Percentiles rank a stretch among this genome's conserved stretches.
These are phyloP conservation scores for Pseudogymnoascus sp. DNA, from an alignment of 2,329 filamentous ascomycete species.

Conservation along the genomic window DNA sequence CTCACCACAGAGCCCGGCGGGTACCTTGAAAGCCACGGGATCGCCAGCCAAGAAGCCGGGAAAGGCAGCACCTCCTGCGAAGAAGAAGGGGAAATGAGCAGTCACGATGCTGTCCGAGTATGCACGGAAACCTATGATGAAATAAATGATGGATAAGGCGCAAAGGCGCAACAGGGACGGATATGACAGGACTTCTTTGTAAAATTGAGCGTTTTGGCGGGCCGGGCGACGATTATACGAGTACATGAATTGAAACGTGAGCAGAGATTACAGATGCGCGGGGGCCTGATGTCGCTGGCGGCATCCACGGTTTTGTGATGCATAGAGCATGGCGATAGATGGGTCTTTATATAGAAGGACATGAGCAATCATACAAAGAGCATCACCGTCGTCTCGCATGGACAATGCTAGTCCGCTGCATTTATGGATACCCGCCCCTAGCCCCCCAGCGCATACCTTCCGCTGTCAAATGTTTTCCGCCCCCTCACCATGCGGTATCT, in stretches of 20 bases:
- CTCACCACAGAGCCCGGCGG: not conserved
- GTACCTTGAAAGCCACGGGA: not conserved
- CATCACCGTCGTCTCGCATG: not conserved
- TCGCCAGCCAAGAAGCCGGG: not conserved
- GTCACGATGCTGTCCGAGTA: not conserved
- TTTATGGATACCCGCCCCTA: not conserved
- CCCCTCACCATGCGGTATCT: not conserved
- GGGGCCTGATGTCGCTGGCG: not conserved
- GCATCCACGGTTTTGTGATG: not conserved
- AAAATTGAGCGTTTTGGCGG: constrained; percentile 6
- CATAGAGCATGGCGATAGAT: constrained; percentile 4
- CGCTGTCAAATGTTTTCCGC: not conserved
- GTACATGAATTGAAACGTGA: constrained; percentile 2
- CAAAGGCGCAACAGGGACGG: not conserved
- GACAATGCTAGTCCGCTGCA: not conserved
- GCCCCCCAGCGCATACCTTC: not conserved
- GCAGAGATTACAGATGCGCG: not conserved
- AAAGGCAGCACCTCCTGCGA: not conserved
- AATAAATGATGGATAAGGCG: not conserved
- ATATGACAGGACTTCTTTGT: not conserved
- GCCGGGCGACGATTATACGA: constrained; percentile 1
- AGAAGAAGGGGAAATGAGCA: not conserved
- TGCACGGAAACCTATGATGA: not conserved
- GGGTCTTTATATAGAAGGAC: constrained; percentile 1
- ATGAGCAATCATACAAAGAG: constrained; percentile 8